These are phyloP conservation scores for Suhomyces panamericanus DNA, from an alignment of 1,139 yeast genomes.

Conservation along the genomic window DNA sequence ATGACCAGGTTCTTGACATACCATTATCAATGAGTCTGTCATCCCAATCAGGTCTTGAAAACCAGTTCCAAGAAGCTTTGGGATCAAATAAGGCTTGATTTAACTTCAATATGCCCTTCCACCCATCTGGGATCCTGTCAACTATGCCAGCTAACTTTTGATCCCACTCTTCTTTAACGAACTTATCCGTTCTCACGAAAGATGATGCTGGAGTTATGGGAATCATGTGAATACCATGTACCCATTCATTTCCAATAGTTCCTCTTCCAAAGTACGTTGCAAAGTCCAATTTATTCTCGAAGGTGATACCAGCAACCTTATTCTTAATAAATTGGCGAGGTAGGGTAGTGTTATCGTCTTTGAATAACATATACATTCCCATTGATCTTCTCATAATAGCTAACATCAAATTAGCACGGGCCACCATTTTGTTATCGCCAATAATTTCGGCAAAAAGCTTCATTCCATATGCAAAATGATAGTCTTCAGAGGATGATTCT, in stretches of 20 bases:
- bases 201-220: constrained; percentile 48
- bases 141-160: constrained; percentile 33
- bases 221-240: constrained; percentile 51
- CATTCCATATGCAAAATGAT: constrained; percentile 47
- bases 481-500: constrained; percentile 49
- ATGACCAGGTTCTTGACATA: constrained; percentile 48
- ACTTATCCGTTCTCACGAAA: constrained; percentile 34
- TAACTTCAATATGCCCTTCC: constrained; percentile 46
- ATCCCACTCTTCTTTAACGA: constrained; percentile 48
- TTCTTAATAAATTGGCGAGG: constrained; percentile 40
- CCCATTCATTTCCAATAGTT: constrained; percentile 45
- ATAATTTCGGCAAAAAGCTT: constrained; percentile 38
- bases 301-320: constrained; percentile 47
- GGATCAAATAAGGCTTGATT: constrained; percentile 43
- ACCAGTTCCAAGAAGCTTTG: constrained; percentile 38
- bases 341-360: constrained; percentile 40
- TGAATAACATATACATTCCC: constrained; percentile 46
- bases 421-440: constrained; percentile 38
- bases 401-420: constrained; percentile 42
- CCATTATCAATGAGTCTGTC: constrained; percentile 43
- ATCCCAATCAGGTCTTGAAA: constrained; percentile 40
- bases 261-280: constrained; percentile 49
- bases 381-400: constrained; percentile 44
- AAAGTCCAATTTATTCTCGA: constrained; percentile 47
- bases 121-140: constrained; percentile 44